Evolutionary conservation across 352 stramenopile species (phyloP).

Genomic region (Blastocystis sp.): DNA sequence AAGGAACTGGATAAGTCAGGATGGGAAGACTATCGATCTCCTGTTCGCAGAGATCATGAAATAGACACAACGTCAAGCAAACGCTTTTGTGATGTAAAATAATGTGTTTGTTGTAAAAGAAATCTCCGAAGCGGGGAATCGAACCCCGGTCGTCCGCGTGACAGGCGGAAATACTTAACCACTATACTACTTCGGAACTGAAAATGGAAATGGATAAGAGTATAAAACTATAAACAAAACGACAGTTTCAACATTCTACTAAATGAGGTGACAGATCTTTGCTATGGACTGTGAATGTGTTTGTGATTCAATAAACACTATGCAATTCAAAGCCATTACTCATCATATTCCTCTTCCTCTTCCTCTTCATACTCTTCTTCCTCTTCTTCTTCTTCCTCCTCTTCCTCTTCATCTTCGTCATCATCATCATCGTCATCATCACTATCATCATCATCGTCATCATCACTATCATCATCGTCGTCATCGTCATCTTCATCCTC

Average conservation of each 20-base stretch:
- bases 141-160: constrained; percentile 49
- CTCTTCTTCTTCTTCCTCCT: constrained; percentile 36
- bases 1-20: neutral
- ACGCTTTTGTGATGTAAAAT: neutral
- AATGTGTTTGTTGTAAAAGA: neutral
- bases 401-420: constrained; percentile 62
- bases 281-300: no score
- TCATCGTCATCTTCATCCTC: constrained; percentile 69
- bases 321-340: neutral
- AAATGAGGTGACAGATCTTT: no score
- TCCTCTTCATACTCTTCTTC: constrained; percentile 68
- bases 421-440: constrained; percentile 63
- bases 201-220: no score
- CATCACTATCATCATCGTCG: constrained; percentile 69
- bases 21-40: neutral
- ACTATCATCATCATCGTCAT: constrained; percentile 66
- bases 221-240: no score
- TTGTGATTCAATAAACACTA: neutral
- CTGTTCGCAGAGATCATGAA: neutral
- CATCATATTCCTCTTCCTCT: neutral
- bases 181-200: constrained; percentile 49
- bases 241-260: no score
- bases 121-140: constrained; percentile 51
- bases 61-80: neutral
- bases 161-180: constrained; percentile 56